Evolutionary conservation across 2,329 filamentous ascomycete species (phyloP).

Genomic region (Neocatenulostroma microsporum): DNA sequence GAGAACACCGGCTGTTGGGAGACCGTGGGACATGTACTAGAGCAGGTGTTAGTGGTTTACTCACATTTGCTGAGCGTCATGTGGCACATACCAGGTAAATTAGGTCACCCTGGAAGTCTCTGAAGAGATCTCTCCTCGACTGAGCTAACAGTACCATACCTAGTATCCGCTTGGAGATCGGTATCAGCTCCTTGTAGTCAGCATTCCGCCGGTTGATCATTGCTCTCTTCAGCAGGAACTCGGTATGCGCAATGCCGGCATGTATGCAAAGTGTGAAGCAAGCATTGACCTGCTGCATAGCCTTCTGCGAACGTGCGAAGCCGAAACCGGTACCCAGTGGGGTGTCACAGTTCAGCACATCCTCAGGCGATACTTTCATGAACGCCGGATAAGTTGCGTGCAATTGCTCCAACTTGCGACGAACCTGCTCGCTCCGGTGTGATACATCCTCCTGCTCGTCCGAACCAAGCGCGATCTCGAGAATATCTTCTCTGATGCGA

Average conservation of each 20-base stretch:
- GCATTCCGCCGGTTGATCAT: constrained; percentile 39
- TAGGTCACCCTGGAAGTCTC: constrained; percentile 38
- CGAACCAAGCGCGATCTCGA: constrained; percentile 48
- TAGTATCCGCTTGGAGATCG: constrained; percentile 33
- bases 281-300: constrained; percentile 31
- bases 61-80: no score
- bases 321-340: constrained; percentile 4
- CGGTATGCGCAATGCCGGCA: constrained; percentile 44
- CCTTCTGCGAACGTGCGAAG: constrained; percentile 11
- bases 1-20: constrained; percentile 37
- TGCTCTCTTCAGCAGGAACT: constrained; percentile 53
- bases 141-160: constrained; percentile 31
- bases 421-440: constrained; percentile 32
- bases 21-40: constrained; percentile 31
- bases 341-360: constrained; percentile 18
- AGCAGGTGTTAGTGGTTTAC: background rate
- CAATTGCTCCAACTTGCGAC: constrained; percentile 33
- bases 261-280: constrained; percentile 36
- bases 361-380: constrained; percentile 23
- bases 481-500: constrained; percentile 50
- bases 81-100: constrained; percentile 26
- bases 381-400: constrained; percentile 27
- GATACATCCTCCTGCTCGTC: constrained; percentile 33
- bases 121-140: constrained; percentile 33
- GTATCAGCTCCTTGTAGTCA: constrained; percentile 30